phyloP scores from a whole-genome alignment of 805 yeast genomes.

The Myxozyma melibiosi region DNA sequence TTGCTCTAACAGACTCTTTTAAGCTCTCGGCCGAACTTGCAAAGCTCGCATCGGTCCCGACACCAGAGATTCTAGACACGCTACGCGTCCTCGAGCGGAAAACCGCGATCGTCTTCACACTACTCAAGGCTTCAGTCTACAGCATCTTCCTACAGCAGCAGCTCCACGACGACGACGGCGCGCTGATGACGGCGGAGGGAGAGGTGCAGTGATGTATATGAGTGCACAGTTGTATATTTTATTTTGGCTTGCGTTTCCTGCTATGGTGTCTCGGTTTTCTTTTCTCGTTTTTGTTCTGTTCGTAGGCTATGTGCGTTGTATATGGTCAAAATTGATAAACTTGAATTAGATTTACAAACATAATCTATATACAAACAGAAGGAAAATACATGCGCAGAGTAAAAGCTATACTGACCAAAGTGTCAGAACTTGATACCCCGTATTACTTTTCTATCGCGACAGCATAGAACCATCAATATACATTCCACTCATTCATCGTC shows the following conservation, averaged over 20 bases:
- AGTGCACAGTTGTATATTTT: neutral
- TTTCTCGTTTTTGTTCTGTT: neutral
- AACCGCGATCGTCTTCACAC: constrained; percentile 63
- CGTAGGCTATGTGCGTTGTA: neutral
- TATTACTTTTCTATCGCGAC: no score
- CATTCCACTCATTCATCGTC: neutral
- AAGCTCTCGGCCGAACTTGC: constrained; percentile 24
- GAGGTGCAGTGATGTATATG: neutral
- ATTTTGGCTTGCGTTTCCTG: neutral
- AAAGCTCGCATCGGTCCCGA: constrained; percentile 25
- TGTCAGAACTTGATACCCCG: no score
- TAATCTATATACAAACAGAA: neutral
- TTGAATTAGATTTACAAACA: neutral
- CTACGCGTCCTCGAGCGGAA: constrained; percentile 64
- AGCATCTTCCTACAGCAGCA: constrained; percentile 57
- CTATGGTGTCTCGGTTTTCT: neutral
- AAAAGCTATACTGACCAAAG: no score
- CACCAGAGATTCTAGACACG: constrained; percentile 49
- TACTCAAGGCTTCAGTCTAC: constrained; percentile 71
- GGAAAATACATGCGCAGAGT: neutral
- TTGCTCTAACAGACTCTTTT: neutral
- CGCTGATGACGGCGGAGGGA: neutral
- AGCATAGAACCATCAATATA: neutral
- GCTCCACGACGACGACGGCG: constrained; percentile 31
- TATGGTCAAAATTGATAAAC: neutral